Evolutionary conservation across 2,329 filamentous ascomycete genomes (phyloP).

Genomic region (Graphilbum sp.): DNA sequence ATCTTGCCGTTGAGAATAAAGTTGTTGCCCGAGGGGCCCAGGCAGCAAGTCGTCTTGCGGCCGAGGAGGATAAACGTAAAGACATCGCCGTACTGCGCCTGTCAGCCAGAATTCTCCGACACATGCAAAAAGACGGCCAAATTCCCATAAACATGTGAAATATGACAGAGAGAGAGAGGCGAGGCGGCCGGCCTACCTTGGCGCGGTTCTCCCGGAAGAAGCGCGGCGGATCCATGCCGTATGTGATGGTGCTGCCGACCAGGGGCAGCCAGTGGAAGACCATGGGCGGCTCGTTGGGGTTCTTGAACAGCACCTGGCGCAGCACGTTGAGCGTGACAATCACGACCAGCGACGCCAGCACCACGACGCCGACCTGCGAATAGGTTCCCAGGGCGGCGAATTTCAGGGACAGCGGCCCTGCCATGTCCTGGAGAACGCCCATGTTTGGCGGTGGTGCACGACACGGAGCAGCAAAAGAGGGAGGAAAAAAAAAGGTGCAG

Average conservation of each 20-base stretch:
- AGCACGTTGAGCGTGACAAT: slow-evolving; percentile 64
- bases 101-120: too few species aligned
- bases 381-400: slow-evolving; percentile 30
- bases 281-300: slow-evolving; percentile 63
- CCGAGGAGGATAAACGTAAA: slow-evolving; percentile 39
- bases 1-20: slow-evolving; percentile 39
- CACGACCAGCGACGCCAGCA: slow-evolving; percentile 29
- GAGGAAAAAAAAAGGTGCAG: neutral
- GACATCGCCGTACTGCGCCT: slow-evolving; percentile 29
- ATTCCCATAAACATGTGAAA: too few species aligned
- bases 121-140: too few species aligned
- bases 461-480: neutral
- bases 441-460: too few species aligned
- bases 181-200: slow-evolving; percentile 37
- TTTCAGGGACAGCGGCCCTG: slow-evolving; percentile 32
- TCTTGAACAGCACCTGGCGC: slow-evolving; percentile 64
- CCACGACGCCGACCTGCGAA: slow-evolving; percentile 28
- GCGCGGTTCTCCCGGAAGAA: slow-evolving; percentile 63
- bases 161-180: too few species aligned
- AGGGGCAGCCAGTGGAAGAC: slow-evolving; percentile 73
- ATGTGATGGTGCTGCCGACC: slow-evolving; percentile 80
- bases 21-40: slow-evolving; percentile 35
- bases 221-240: slow-evolving; percentile 82
- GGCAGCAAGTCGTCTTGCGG: slow-evolving; percentile 30
- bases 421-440: slow-evolving; percentile 38